Evolutionary conservation across 2,329 filamentous ascomycete genomes (phyloP).

Genomic region (Phaeosphaeriaceae sp.): DNA sequence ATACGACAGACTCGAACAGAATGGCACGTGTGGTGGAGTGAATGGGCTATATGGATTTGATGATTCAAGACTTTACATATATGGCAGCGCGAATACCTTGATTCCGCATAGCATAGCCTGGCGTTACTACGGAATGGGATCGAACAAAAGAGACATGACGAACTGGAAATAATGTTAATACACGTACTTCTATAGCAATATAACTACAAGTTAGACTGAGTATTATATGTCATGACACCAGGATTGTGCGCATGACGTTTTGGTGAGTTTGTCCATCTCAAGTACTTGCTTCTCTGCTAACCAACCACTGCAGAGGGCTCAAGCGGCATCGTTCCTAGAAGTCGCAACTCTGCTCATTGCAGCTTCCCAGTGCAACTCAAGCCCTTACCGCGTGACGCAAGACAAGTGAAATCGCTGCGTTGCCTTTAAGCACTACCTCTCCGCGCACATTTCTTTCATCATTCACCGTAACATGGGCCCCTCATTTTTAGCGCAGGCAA

Average conservation of each 20-base stretch:
- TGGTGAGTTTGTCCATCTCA: neutral
- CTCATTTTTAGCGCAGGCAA: neutral
- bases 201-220: neutral
- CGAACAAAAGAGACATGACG: no score
- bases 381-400: neutral
- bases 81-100: constrained; percentile 7
- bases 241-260: neutral
- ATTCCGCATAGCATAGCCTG: constrained; percentile 24
- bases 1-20: neutral
- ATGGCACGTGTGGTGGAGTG: neutral
- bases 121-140: constrained; percentile 12
- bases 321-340: neutral
- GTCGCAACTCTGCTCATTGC: neutral
- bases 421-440: neutral
- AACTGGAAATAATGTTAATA: constrained; percentile 26
- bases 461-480: neutral
- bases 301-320: neutral
- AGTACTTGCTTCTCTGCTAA: neutral
- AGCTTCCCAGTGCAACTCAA: neutral
- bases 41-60: constrained; percentile 3
- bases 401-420: neutral
- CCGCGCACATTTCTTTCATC: neutral
- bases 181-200: neutral
- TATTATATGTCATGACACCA: neutral
- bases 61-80: constrained; percentile 2